Evolutionary conservation across 805 yeast genomes (phyloP), one percentile per base, ranked within the genome.

Genomic region (Candida koratica): DNA sequence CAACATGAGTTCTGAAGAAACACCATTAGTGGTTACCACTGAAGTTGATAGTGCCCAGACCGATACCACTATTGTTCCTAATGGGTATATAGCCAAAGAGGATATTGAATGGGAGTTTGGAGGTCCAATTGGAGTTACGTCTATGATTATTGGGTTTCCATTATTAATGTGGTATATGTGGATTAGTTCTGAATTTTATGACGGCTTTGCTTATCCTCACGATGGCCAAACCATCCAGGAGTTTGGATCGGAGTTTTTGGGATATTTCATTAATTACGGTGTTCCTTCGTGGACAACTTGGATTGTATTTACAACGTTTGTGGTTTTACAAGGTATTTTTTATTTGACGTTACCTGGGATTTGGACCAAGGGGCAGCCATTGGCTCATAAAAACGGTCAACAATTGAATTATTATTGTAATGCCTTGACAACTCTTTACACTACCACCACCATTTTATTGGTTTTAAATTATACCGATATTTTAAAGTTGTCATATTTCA

Each of bases 161-260:
- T 54, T 81, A 31, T 69, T 93, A 53, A 93, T 93, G 98, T 86
- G 82, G 72, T 93, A 93, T 64, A 83, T 93, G 93, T 90, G 96
- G 94, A 79, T 90, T 37, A 74, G 87, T 51, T 90, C 93, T 34
- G 75, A 76, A 43, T 88, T 82, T 58, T 86, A 87, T 61, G 67
- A 67, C 44, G 96, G 96, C 32, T 71, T 34, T 34, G 87, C 95
- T 16, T 62, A 70, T 58, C 96, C 96, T 3, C 54, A 57, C 0
- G 69, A 56, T 4, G 78, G 65, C 33, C 77, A 83, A 58, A 50
- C 73, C 6, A 81, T 74, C 76, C 19, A 39, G 16, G 72, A 62
- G 2, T 87, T 77, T 51, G 42, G 26, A 9, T 43, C 38, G 32
- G 71, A 67, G 39, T 56, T 77, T 45, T 68, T 64, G 52, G 62